These are phyloP conservation scores for Ailanthus altissimus DNA, from an alignment of 345 rosid species.

Conservation along the genomic window DNA sequence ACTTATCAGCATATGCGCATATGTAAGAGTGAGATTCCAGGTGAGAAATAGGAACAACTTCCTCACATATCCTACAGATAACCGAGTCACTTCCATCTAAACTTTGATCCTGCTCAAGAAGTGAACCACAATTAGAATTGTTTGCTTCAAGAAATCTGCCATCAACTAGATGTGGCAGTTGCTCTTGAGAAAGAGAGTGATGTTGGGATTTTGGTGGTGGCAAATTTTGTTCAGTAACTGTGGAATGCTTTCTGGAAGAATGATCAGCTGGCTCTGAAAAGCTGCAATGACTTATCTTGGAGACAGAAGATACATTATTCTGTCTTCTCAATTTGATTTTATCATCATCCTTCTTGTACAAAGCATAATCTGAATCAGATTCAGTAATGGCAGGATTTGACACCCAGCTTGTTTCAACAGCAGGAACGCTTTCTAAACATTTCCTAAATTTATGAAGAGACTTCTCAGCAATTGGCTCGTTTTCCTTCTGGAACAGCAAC, in stretches of 20 bases:
- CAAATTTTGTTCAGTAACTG: slow-evolving; percentile 34
- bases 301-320: slow-evolving; percentile 34
- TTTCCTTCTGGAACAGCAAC: slow-evolving; percentile 71
- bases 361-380: slow-evolving; percentile 37
- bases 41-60: slow-evolving; percentile 62
- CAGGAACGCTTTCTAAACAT: slow-evolving; percentile 77
- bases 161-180: slow-evolving; percentile 33
- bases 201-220: slow-evolving; percentile 30
- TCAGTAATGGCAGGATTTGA: slow-evolving; percentile 40
- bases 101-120: slow-evolving; percentile 40
- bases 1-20: slow-evolving; percentile 89
- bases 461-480: slow-evolving; percentile 61
- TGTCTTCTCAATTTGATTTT: slow-evolving; percentile 27
- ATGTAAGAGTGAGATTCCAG: slow-evolving; percentile 83
- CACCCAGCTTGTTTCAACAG: slow-evolving; percentile 64
- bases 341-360: slow-evolving; percentile 34
- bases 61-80: slow-evolving; percentile 83
- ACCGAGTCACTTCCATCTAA: slow-evolving; percentile 52
- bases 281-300: slow-evolving; percentile 21
- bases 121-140: slow-evolving; percentile 29
- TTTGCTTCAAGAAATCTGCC: slow-evolving; percentile 25
- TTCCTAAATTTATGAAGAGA: slow-evolving; percentile 65
- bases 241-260: slow-evolving; percentile 34
- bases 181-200: slow-evolving; percentile 34
- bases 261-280: slow-evolving; percentile 34